Evolutionary conservation across 73 alveolate species (phyloP).

Genomic region (Tetrahymena thermophila): DNA sequence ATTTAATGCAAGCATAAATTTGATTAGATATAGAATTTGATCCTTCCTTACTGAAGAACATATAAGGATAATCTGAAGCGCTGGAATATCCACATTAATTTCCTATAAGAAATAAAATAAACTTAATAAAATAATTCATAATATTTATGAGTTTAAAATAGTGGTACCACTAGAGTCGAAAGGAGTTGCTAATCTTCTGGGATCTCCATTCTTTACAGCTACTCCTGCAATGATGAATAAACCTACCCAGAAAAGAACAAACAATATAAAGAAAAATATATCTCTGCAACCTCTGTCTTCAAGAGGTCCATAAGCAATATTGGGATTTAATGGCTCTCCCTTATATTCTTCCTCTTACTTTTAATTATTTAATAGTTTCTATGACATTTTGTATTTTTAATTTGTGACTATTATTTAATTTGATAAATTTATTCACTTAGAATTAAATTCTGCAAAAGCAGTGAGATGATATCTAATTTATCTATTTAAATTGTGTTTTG

Average conservation of each 20-base stretch:
- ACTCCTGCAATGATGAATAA: slow-evolving; percentile 8
- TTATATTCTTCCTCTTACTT: not conserved
- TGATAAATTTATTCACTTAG: not conserved
- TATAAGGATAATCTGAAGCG: not conserved
- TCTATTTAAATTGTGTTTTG: too few species aligned
- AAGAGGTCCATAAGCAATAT: slow-evolving; percentile 22
- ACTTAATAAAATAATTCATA: not conserved
- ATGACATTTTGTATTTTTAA: not conserved
- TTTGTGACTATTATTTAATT: not conserved
- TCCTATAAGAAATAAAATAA: not conserved
- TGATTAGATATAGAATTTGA: not conserved
- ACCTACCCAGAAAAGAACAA: slow-evolving; percentile 13
- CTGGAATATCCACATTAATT: not conserved
- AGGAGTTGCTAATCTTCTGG: slow-evolving; percentile 29
- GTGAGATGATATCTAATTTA: too few species aligned
- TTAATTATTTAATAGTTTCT: not conserved
- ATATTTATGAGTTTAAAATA: not conserved
- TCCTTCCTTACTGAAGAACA: not conserved
- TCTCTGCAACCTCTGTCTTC: slow-evolving; percentile 28
- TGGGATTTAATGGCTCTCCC: slow-evolving; percentile 16
- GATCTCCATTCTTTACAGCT: slow-evolving; percentile 35
- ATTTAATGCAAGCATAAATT: not conserved
- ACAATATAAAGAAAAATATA: slow-evolving; percentile 15
- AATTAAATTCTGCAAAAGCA: not conserved
- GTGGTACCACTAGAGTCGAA: slow-evolving; percentile 20